Evolutionary conservation across 164 flowering plant species (phyloP), one percentile per base, ranked within the genome.

Genomic region (Aristolochia fimbriata): DNA sequence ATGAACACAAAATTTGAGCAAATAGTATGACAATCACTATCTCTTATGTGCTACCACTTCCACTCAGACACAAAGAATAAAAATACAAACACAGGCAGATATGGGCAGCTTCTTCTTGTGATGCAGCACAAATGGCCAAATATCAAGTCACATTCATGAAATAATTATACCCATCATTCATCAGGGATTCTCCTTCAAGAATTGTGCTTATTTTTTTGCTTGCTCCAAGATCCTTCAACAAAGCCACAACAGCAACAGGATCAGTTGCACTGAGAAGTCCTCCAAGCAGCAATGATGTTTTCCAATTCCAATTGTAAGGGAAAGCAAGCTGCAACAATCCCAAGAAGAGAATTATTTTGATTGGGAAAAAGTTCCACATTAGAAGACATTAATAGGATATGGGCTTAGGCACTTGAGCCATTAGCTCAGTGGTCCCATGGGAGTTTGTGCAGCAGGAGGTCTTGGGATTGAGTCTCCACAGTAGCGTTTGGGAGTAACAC

Each of bases 231-330:
- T 92, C 98, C 73, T 86, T 92, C 73, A 89, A 62, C 58, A 89
- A 74, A 51, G 98, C 98, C 46, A 92, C 96, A 68, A 89, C 94
- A 62, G 96, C 94, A 30, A 89, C 98, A 60, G 96, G 98, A 66
- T 92, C 96, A 47, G 98, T 92, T n/a, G 98, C 98, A 81, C 98
- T 87, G 43, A 92, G 81, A 73, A 89, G 96, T 55, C 96, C 98
- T 27, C 96, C 98, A 62, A 92, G 95, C 74, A 89, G 74, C 66
- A 89, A 73, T 45, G 96, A 85, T 24, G 88, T 83, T 72, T 80
- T 82, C 98, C 96, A 92, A 77, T 77, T 84, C 96, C 98, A 92
- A 63, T 77, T 66, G 77, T 84, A 89, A 22, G 96, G 98, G 71
- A 92, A 92, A 65, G 73, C 62, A 14, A 89, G 66, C 98, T 92